Conservation (phyloP, 2,329 filamentous ascomycete species). For the Colletotrichum camelliae region DNA sequence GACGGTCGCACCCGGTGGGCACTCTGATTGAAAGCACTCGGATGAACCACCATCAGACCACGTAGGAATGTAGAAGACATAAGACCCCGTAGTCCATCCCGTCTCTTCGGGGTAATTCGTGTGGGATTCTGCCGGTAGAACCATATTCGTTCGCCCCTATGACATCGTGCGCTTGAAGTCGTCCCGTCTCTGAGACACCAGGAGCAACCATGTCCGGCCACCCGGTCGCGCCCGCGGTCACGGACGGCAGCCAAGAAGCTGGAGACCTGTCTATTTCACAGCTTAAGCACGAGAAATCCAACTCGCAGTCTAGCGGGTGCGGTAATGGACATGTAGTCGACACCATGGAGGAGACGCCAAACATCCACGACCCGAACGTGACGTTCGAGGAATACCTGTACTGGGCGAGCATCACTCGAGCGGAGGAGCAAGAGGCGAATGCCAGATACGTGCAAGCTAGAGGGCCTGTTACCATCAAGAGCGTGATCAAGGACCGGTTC, state of each 20-base stretch:
- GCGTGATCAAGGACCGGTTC: constrained; percentile 22
- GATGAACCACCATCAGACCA: not conserved
- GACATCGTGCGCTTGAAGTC: not conserved
- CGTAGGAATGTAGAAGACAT: not conserved
- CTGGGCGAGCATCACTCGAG: constrained; percentile 28
- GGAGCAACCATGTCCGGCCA: not conserved
- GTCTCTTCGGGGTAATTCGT: not conserved
- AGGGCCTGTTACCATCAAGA: constrained; percentile 17
- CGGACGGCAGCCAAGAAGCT: not conserved
- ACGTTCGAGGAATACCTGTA: constrained; percentile 31
- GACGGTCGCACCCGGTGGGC: not conserved
- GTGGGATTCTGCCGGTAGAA: not conserved
- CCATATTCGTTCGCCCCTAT: not conserved
- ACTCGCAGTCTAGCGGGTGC: not conserved
- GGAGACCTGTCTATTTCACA: not conserved
- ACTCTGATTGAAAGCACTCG: not conserved
- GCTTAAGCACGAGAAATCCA: not conserved
- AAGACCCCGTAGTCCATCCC: not conserved
- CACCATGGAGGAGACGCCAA: not conserved
- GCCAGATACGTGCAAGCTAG: constrained; percentile 10
- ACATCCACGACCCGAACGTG: constrained; percentile 26
- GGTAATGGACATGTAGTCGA: not conserved
- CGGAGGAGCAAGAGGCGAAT: constrained; percentile 23
- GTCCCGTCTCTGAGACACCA: constrained; percentile 12
- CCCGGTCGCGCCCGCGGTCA: not conserved